phyloP scores from a whole-genome alignment of 1,284 basidiomycete species.

The Naganishia liquefaciens region DNA sequence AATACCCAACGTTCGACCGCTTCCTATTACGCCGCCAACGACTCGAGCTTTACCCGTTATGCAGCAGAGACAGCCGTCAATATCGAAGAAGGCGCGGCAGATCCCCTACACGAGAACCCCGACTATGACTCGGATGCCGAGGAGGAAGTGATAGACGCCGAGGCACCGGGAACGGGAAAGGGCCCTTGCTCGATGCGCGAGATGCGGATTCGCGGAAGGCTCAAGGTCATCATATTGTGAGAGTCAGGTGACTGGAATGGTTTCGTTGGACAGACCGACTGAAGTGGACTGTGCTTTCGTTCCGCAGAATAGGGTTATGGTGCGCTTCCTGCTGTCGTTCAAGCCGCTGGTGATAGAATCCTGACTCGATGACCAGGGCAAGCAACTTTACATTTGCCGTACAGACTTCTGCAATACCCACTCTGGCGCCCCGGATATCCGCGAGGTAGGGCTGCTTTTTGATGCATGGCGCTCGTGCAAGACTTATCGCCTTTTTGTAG shows the following conservation, averaged over 20 bases:
- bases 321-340: not conserved
- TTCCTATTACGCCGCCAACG: conserved; percentile 32
- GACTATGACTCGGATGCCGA: conserved; percentile 23
- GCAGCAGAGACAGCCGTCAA: conserved; percentile 31
- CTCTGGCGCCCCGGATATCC: conserved; percentile 45
- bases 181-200: not conserved
- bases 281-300: not conserved
- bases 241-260: not conserved
- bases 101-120: conserved; percentile 26
- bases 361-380: conserved; percentile 34
- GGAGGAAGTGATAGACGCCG: conserved; percentile 11
- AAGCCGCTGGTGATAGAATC: not conserved
- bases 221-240: conserved; percentile 22
- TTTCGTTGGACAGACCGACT: too few relatives aligned
- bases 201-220: conserved; percentile 16
- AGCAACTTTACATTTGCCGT: conserved; percentile 52
- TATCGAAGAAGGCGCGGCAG: conserved; percentile 29
- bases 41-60: conserved; percentile 30
- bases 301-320: conserved; percentile 28
- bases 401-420: conserved; percentile 51
- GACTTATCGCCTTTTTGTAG: conserved; percentile 21
- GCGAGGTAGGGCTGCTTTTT: conserved; percentile 16
- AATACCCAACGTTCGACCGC: conserved; percentile 13
- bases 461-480: not conserved
- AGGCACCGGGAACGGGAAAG: conserved; percentile 6